A percentile compares a stretch with the other conserved stretches of the same genome.
These are phyloP conservation scores for Ambrosiella beaveri DNA, from an alignment of 2,329 filamentous ascomycete genomes.

Conservation along the genomic window DNA sequence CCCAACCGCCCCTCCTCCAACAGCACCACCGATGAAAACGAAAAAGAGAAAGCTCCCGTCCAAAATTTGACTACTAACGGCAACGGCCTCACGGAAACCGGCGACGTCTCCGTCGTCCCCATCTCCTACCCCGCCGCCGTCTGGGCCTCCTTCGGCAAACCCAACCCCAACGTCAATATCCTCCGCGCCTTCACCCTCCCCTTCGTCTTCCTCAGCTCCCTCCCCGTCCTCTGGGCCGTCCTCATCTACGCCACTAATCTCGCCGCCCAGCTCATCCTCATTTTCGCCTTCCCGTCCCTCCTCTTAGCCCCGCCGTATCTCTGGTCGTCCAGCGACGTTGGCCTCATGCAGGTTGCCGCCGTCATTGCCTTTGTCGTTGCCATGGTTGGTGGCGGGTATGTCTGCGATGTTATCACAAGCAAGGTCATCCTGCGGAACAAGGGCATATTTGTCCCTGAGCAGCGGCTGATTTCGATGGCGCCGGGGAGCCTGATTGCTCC, in stretches of 20 bases:
- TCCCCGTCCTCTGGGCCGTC: background rate
- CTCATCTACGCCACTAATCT: background rate
- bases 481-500: too few relatives aligned
- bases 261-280: background rate
- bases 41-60: background rate
- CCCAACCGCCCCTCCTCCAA: background rate
- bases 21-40: background rate
- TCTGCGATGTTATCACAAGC: background rate
- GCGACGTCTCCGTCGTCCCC: background rate
- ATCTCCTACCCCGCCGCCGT: background rate
- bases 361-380: background rate
- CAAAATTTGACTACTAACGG: too few relatives aligned
- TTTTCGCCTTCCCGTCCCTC: background rate
- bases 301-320: background rate
- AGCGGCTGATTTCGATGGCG: background rate
- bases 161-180: background rate
- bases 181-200: background rate
- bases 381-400: background rate
- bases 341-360: background rate
- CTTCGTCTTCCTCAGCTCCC: background rate
- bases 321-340: background rate
- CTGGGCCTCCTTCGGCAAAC: background rate
- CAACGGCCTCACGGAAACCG: background rate
- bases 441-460: background rate
- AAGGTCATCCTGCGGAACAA: background rate